Evolutionary conservation across 768 basidiomycete genomes (phyloP).

Genomic region (Boletus pseudo-olivaceus): DNA sequence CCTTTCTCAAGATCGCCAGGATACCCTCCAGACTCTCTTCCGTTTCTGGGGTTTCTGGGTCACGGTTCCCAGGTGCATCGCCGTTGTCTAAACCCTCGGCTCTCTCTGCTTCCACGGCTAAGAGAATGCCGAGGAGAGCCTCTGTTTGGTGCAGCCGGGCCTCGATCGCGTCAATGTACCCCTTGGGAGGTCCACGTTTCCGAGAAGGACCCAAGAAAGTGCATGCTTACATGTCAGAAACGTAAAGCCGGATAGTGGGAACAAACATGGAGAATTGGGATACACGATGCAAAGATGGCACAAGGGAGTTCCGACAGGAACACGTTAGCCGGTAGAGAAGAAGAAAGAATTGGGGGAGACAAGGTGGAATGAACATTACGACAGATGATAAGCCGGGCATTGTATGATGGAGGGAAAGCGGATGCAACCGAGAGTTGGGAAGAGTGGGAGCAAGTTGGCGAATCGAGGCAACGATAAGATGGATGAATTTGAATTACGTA

Average conservation of each 20-base stretch:
- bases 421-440: constrained; percentile 1
- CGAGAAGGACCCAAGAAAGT: constrained; percentile 77
- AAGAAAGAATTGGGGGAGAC: constrained; percentile 3
- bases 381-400: constrained; percentile 12
- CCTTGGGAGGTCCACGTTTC: constrained; percentile 86
- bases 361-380: constrained; percentile 17
- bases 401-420: constrained; percentile 8
- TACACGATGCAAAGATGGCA: neutral
- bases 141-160: constrained; percentile 88
- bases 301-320: constrained; percentile 5
- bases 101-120: constrained; percentile 41
- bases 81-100: constrained; percentile 23
- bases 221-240: constrained; percentile 45
- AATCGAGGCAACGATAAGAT: constrained; percentile 6
- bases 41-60: constrained; percentile 4
- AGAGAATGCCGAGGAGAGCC: constrained; percentile 78
- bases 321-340: constrained; percentile 6
- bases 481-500: constrained; percentile 12
- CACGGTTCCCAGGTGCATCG: constrained; percentile 30
- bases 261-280: neutral
- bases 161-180: constrained; percentile 94
- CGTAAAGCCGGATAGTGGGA: constrained; percentile 5
- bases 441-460: neutral
- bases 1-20: constrained; percentile 51
- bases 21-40: constrained; percentile 30